Evolutionary conservation across 2,329 filamentous ascomycete species (phyloP), one percentile per base, ranked within the genome.

Genomic region (Cladosporium velox): DNA sequence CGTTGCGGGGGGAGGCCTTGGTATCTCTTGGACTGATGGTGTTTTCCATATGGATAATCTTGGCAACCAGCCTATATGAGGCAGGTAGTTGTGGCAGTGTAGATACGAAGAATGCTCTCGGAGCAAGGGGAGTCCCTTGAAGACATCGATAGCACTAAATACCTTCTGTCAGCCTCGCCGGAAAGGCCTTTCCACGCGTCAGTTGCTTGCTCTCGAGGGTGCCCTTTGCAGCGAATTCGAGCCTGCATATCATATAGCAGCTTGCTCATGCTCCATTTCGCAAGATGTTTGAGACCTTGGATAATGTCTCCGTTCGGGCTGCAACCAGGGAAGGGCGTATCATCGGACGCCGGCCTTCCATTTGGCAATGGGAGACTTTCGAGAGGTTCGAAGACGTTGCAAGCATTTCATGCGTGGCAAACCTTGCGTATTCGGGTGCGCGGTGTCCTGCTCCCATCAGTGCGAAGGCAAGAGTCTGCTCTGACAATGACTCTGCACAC

Each of bases 21-120:
- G 61, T 24, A 11, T 7, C 6, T 34, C 60, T 64, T 57, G 59
- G 59, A 15, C 28, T 54, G 7, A 7, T 35, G 12, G 58, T 49
- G n/a, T 41, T 30, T 30, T 59, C 38, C 24, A 32, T 38, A 47
- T 59, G 57, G 57, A 57, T 11, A 14, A 55, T 14, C 61, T 64
- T 64, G 61, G 61, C 61, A 38, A 64, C 51, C 49, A 57, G 28
- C 61, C 61, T 47, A 28, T 12, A 47, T 64, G 26, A 59, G 61
- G 61, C 61, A 64, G 61, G 61, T 64, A 21, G 26, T 30, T 32
- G 14, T 57, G 34, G 21, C 7, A 44, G 35, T 30, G 14, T 24
- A 59, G 38, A 58, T 58, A 41, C 18, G 24, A 34, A 58, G 6
- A 34, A 58, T 38, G n/a, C 11, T 3, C 21, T 15, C 55, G 26